Conservation (phyloP, 305 asterid species). For the Solanum hybrid region DNA sequence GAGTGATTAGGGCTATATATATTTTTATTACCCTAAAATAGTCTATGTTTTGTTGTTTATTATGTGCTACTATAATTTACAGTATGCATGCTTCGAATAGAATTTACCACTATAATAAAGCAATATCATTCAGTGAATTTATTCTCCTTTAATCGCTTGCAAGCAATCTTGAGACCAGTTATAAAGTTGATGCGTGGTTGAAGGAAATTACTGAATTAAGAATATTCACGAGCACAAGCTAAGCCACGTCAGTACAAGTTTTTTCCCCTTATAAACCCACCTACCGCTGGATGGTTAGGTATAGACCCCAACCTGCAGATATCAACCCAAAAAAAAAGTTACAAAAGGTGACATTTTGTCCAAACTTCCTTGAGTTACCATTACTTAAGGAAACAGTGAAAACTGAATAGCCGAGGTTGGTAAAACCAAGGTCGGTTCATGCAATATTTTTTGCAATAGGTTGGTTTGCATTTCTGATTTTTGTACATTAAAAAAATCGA, state of each 20-base stretch:
- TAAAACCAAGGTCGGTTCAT: not conserved
- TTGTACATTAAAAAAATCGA: too few relatives aligned
- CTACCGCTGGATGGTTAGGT: not conserved
- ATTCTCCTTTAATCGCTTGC: not conserved
- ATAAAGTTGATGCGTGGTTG: not conserved
- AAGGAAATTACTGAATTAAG: not conserved
- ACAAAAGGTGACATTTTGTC: not conserved
- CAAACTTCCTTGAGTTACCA: not conserved
- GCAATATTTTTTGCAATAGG: not conserved
- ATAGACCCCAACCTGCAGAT: not conserved
- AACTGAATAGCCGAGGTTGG: not conserved
- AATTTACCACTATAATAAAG: not conserved
- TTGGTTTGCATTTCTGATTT: too few relatives aligned
- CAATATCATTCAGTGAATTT: not conserved
- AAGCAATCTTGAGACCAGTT: not conserved
- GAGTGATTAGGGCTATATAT: not conserved
- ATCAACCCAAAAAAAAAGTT: not conserved
- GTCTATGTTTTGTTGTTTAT: not conserved
- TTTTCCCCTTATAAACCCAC: not conserved
- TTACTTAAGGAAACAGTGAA: not conserved
- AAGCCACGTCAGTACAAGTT: not conserved
- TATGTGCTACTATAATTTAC: not conserved
- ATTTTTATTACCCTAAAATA: not conserved
- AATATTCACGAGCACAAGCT: not conserved
- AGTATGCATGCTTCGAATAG: not conserved